A percentile compares a stretch with the other conserved stretches of the same genome.
These are phyloP conservation scores for Blastocystis sp. DNA, from an alignment of 352 stramenopile genomes.

Conservation along the genomic window DNA sequence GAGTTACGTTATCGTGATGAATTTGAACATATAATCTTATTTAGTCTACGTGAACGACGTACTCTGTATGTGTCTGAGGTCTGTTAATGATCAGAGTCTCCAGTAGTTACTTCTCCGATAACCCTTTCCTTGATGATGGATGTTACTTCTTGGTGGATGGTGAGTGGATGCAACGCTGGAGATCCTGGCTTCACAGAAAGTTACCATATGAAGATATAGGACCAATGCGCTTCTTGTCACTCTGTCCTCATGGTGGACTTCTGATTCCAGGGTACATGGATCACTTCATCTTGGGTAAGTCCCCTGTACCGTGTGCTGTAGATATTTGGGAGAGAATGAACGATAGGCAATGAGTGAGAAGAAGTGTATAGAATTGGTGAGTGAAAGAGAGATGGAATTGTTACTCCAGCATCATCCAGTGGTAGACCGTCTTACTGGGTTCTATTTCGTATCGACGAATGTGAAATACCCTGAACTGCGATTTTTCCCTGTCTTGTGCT, in stretches of 20 bases:
- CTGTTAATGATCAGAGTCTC: too few species aligned
- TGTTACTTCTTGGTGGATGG: constrained; percentile 22
- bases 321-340: not conserved
- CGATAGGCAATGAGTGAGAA: not conserved
- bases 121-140: not conserved
- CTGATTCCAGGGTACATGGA: constrained; percentile 34
- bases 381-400: constrained; percentile 8
- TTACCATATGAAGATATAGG: not conserved
- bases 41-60: too few species aligned
- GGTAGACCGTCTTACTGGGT: not conserved
- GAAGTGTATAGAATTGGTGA: not conserved
- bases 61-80: too few species aligned
- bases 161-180: not conserved
- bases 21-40: too few species aligned
- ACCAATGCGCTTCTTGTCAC: not conserved
- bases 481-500: not conserved
- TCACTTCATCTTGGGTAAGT: constrained; percentile 25
- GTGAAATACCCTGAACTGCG: not conserved
- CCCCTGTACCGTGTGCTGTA: constrained; percentile 20
- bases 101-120: not conserved
- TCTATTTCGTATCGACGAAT: not conserved
- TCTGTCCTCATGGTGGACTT: not conserved
- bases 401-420: not conserved
- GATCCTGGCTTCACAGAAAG: not conserved
- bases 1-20: too few species aligned